phyloP scores from a whole-genome alignment of 1,284 basidiomycete species.

The Irpex sp. region DNA sequence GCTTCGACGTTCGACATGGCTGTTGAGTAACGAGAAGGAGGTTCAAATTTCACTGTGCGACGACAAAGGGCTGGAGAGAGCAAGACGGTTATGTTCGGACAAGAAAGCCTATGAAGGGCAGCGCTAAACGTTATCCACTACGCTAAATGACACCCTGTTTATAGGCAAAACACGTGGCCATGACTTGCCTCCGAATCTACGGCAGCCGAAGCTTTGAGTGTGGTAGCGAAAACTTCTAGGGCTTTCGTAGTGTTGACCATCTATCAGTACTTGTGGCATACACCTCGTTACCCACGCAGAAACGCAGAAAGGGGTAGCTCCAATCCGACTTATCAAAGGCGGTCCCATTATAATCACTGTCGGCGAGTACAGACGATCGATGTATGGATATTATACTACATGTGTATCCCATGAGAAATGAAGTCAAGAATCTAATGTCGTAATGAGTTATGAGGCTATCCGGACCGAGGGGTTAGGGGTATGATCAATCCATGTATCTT shows the following conservation, averaged over 20 bases:
- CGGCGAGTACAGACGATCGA: not conserved
- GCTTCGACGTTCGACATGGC: constrained; percentile 8
- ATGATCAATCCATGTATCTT: constrained; percentile 21
- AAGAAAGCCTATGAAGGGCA: not conserved
- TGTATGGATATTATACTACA: not conserved
- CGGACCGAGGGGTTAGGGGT: constrained; percentile 10
- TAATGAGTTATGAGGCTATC: not conserved
- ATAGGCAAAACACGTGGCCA: constrained; percentile 11
- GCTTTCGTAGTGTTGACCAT: not conserved
- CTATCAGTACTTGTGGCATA: too few species aligned
- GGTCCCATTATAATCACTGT: not conserved
- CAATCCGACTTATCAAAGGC: not conserved
- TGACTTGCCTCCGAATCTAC: constrained; percentile 1
- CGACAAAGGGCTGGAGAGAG: not conserved
- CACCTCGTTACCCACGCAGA: too few species aligned
- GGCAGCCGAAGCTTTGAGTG: not conserved
- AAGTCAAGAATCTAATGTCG: not conserved
- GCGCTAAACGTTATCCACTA: constrained; percentile 9
- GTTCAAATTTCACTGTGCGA: not conserved
- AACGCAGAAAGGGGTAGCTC: not conserved
- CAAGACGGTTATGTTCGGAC: not conserved
- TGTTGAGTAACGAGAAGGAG: not conserved
- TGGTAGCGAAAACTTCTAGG: not conserved
- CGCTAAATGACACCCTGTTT: constrained; percentile 6
- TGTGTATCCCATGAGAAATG: constrained; percentile 1